Evolutionary conservation across 768 basidiomycete species (phyloP), one percentile per base, ranked within the genome.

Genomic region (Russula olivacea): DNA sequence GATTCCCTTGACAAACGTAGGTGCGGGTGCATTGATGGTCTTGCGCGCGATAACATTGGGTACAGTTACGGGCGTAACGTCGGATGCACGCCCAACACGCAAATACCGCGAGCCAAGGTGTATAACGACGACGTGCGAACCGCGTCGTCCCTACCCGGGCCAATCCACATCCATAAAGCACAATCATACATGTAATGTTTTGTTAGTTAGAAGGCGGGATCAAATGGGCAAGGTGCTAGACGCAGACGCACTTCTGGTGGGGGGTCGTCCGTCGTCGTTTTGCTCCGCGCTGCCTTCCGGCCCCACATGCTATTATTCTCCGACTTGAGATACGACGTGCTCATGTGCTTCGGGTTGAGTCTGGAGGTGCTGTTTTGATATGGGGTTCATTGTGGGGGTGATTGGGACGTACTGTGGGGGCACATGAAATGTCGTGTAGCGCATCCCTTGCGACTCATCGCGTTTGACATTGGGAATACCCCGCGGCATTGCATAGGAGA

Each of bases 391-490:
- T 30, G 34, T 41, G 45, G 59, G 38, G 50, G 14, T n/a, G 17
- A 23, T 36, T 28, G 48, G 25, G 32, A 64, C 51, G 30, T 34
- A 73, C 80, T 65, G 70, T 63, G 89, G 74, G 32, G 91, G 92
- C 11, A 93, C 90, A 74, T 85, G 79, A 74, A 93, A 93, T 15
- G 82, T 78, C 4, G 92, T 92, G 74, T 87, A 92, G 51, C 85
- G 82, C 78, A 93, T 78, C 17, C 90, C 89, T 60, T 68, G 66
- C 55, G 84, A 86, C 68, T 93, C 91, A 77, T 92, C 89, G 67
- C 83, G 81, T 74, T 85, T 88, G 32, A 82, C 84, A 69, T 89
- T 90, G 34, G 91, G 89, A 52, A 91, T 82, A 62, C 90, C 90
- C 73, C 90, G 82, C 63, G 90, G 90, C 90, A 91, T 91, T 36